Evolutionary conservation across 164 flowering plant species (phyloP).

Genomic region (Sedum album): DNA sequence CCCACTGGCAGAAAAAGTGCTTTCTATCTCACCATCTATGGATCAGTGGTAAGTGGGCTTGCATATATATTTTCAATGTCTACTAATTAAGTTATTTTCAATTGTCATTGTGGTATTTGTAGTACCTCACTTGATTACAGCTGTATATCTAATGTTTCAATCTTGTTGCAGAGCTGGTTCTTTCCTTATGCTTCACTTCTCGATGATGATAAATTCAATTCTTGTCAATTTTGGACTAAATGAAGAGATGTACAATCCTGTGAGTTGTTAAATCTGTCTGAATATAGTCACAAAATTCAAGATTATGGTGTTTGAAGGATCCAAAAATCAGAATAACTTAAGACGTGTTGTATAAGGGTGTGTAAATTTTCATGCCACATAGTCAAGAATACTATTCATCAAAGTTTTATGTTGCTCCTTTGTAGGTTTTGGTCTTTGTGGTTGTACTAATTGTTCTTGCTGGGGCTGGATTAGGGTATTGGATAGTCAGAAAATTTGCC

Average conservation of each 20-base stretch:
- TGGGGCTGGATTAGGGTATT: conserved; percentile 88
- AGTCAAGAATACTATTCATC: neutral
- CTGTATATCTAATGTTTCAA: neutral
- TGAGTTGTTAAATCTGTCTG: conserved; percentile 25
- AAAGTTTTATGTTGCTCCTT: neutral
- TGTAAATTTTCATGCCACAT: neutral
- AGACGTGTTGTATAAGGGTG: neutral
- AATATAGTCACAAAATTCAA: neutral
- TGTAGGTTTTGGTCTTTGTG: conserved; percentile 60
- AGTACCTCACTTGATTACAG: too few relatives aligned
- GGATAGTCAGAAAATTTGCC: conserved; percentile 75
- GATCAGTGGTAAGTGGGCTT: conserved; percentile 56
- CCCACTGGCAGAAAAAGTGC: conserved; percentile 79
- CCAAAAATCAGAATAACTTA: neutral
- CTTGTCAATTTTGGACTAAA: conserved; percentile 70
- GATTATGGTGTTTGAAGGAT: neutral
- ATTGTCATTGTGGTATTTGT: too few relatives aligned
- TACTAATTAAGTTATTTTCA: too few relatives aligned
- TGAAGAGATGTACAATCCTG: conserved; percentile 85
- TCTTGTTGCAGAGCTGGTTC: conserved; percentile 61
- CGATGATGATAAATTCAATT: conserved; percentile 65
- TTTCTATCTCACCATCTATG: conserved; percentile 61
- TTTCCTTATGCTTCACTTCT: conserved; percentile 50
- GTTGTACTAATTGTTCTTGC: conserved; percentile 46
- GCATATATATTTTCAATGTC: too few relatives aligned